A percentile compares a stretch with the other conserved stretches of the same genome.
phyloP scores from a whole-genome alignment of 2,329 filamentous ascomycete species.

The Colletotrichum agaves region DNA sequence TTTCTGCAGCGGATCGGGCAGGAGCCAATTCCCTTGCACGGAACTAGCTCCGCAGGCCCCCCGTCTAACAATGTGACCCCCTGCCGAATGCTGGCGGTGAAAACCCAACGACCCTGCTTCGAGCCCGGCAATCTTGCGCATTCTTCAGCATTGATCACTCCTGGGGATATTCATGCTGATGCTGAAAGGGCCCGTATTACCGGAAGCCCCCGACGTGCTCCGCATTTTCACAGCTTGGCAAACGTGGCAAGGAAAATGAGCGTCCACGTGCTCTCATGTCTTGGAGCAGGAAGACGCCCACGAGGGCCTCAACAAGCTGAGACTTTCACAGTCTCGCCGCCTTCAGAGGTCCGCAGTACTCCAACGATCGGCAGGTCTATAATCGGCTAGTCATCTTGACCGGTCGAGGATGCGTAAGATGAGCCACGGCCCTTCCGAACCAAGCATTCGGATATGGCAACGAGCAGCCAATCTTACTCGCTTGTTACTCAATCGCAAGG shows the following conservation, averaged over 20 bases:
- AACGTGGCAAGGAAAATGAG: conserved; percentile 7
- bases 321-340: too few species aligned
- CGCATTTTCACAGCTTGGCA: too few species aligned
- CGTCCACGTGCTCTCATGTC: conserved; percentile 19
- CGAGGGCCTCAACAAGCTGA: neutral
- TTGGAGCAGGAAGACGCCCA: neutral
- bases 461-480: conserved; percentile 1
- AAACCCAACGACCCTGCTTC: conserved; percentile 1
- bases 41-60: conserved; percentile 15
- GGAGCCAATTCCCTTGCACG: conserved; percentile 22
- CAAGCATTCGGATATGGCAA: neutral
- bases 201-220: too few species aligned
- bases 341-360: too few species aligned
- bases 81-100: conserved; percentile 30
- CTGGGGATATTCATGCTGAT: neutral
- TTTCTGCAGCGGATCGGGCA: conserved; percentile 21
- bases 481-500: neutral
- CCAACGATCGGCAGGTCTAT: too few species aligned
- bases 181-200: neutral
- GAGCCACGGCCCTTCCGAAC: neutral
- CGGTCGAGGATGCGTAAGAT: neutral
- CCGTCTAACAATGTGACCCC: conserved; percentile 18
- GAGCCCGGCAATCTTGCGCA: neutral
- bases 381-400: too few species aligned
- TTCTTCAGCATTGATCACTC: neutral